Conservation (phyloP, 305 asterid species). For the Fraxinus velutina region DNA sequence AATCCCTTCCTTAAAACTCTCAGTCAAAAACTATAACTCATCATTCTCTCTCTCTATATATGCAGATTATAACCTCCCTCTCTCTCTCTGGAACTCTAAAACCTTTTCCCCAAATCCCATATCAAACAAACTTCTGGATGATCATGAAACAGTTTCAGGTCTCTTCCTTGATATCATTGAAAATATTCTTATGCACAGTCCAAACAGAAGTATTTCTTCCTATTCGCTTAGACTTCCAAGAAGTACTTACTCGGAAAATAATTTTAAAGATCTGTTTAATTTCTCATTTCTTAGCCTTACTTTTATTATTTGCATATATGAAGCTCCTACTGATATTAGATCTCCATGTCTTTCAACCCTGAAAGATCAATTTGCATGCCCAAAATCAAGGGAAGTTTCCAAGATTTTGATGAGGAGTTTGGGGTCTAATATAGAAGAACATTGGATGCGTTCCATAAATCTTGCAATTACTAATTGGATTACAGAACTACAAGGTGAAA, state of each 20-base stretch:
- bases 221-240: slow-evolving; percentile 32
- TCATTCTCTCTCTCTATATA: slow-evolving; percentile 42
- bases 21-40: slow-evolving; percentile 38
- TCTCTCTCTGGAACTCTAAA: slow-evolving; percentile 75
- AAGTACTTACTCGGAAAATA: slow-evolving; percentile 11
- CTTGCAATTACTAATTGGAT: slow-evolving; percentile 78
- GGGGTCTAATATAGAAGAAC: slow-evolving; percentile 62
- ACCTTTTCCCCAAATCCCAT: slow-evolving; percentile 23
- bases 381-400: slow-evolving; percentile 46
- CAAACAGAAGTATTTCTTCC: slow-evolving; percentile 28
- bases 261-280: slow-evolving; percentile 48
- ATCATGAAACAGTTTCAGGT: slow-evolving; percentile 7
- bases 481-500: slow-evolving; percentile 33
- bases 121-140: slow-evolving; percentile 26
- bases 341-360: slow-evolving; percentile 38
- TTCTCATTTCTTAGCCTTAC: slow-evolving; percentile 56
- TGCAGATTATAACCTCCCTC: slow-evolving; percentile 52
- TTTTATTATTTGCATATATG: slow-evolving; percentile 69
- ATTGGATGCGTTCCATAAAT: slow-evolving; percentile 77
- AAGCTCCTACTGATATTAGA: slow-evolving; percentile 63
- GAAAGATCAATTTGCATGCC: slow-evolving; percentile 44
- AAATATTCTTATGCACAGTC: slow-evolving; percentile 41
- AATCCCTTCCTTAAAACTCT: slow-evolving; percentile 58
- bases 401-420: slow-evolving; percentile 48
- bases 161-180: slow-evolving; percentile 45